These are phyloP conservation scores for Plectosphaerella cucumerina DNA, from an alignment of 2,329 filamentous ascomycete genomes.

Conservation along the genomic window DNA sequence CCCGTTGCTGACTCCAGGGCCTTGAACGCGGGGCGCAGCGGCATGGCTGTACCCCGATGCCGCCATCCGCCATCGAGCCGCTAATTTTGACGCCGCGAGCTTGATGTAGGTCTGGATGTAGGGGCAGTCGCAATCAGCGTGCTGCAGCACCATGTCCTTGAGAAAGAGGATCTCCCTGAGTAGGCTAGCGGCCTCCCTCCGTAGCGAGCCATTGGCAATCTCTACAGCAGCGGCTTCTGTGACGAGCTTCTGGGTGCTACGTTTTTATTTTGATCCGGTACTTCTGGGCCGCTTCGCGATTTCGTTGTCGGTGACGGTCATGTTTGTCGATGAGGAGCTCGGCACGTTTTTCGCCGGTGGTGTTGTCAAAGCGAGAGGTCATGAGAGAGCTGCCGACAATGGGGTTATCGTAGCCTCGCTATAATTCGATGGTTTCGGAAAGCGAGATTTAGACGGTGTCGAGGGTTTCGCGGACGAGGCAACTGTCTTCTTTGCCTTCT, in stretches of 20 bases:
- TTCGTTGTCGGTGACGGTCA: conserved; percentile 5
- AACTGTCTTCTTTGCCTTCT: too few species aligned
- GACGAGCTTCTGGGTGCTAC: conserved; percentile 9
- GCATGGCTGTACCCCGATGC: too few species aligned
- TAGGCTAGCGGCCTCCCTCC: conserved; percentile 2
- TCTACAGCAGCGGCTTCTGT: conserved; percentile 9
- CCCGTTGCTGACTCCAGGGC: too few species aligned
- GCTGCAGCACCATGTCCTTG: conserved; percentile 10
- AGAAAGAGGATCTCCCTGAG: conserved; percentile 10
- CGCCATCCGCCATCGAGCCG: too few species aligned
- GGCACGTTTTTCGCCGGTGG: too few species aligned
- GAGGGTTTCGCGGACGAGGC: too few species aligned
- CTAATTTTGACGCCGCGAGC: neutral
- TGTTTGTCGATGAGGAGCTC: neutral
- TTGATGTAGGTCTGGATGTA: conserved; percentile 10
- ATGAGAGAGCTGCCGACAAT: too few species aligned
- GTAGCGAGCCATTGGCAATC: conserved; percentile 4
- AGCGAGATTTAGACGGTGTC: too few species aligned
- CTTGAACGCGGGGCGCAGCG: too few species aligned
- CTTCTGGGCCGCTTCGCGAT: conserved; percentile 11
- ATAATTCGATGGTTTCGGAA: too few species aligned
- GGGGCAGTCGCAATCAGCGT: conserved; percentile 8
- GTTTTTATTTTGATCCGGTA: conserved; percentile 10
- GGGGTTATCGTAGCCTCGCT: too few species aligned
- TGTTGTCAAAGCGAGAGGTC: too few species aligned